Conservation (phyloP, 2,329 filamentous ascomycete species). For the Remersonia thermophila region DNA sequence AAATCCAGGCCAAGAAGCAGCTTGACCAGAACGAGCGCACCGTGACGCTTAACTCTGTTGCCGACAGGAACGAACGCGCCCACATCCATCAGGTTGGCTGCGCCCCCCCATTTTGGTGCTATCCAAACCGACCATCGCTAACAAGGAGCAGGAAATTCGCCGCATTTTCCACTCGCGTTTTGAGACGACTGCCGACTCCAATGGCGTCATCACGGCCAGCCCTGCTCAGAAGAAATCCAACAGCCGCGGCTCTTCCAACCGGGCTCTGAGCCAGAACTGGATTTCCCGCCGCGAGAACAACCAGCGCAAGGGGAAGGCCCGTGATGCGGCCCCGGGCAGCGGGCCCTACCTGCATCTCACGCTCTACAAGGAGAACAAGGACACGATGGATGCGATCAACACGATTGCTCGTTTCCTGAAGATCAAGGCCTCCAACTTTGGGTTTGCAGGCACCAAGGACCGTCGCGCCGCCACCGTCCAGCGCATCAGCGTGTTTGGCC, state of each 20-base stretch:
- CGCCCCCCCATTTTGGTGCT: background rate
- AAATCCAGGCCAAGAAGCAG: slow-evolving; percentile 21
- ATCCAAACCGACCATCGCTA: slow-evolving; percentile 6
- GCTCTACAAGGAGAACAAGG: slow-evolving; percentile 91
- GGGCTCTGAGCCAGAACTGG: too few species aligned
- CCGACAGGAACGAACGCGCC: slow-evolving; percentile 33
- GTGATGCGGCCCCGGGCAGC: slow-evolving; percentile 21
- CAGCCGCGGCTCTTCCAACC: too few species aligned
- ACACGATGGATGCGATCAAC: slow-evolving; percentile 82
- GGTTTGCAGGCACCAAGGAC: slow-evolving; percentile 78
- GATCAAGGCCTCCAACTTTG: slow-evolving; percentile 62
- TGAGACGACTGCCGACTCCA: slow-evolving; percentile 55
- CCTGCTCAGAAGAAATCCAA: too few species aligned
- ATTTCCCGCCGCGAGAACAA: slow-evolving; percentile 10
- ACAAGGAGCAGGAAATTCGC: slow-evolving; percentile 43
- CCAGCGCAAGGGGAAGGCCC: too few species aligned
- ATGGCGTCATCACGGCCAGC: slow-evolving; percentile 51
- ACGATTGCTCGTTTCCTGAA: slow-evolving; percentile 64
- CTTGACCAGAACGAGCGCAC: slow-evolving; percentile 20
- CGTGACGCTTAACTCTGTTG: slow-evolving; percentile 29
- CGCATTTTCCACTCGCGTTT: slow-evolving; percentile 68
- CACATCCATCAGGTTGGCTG: slow-evolving; percentile 35
- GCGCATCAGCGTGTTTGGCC: slow-evolving; percentile 52
- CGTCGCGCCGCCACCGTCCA: slow-evolving; percentile 77
- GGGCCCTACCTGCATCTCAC: slow-evolving; percentile 83